Conservation (phyloP, 768 basidiomycete species). For the Podaxis pistillaris region DNA sequence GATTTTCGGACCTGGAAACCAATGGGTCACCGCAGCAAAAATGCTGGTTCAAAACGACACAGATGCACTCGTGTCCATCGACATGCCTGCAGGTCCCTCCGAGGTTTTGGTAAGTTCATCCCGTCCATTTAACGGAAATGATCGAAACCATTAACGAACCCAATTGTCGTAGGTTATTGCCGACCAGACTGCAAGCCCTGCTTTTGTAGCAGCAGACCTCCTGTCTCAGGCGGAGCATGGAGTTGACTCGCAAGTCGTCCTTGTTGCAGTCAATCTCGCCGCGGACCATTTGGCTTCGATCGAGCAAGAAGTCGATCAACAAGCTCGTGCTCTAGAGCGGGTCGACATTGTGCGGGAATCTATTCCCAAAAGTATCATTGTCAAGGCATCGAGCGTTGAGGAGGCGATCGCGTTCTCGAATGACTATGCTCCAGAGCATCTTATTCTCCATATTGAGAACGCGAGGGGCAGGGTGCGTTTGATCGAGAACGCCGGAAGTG, state of each 20-base stretch:
- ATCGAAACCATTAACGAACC: not conserved
- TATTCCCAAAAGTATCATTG: conserved; percentile 87
- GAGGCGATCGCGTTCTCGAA: conserved; percentile 91
- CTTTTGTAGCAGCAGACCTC: conserved; percentile 94
- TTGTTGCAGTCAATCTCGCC: conserved; percentile 76
- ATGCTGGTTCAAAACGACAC: conserved; percentile 99
- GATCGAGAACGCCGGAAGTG: conserved; percentile 92
- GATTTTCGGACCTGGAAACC: conserved; percentile 98
- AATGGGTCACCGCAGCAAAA: conserved; percentile 99
- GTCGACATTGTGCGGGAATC: conserved; percentile 91
- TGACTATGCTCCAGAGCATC: conserved; percentile 97
- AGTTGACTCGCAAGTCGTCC: conserved; percentile 95
- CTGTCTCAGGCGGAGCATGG: conserved; percentile 99
- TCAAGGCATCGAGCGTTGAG: conserved; percentile 60
- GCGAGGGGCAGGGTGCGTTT: conserved; percentile 60
- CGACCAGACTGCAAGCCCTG: conserved; percentile 80
- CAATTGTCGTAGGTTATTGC: conserved; percentile 79
- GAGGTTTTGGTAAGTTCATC: conserved; percentile 82
- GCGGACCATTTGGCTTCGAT: conserved; percentile 64
- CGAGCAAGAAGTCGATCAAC: conserved; percentile 81
- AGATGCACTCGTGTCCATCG: conserved; percentile 92
- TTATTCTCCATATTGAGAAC: conserved; percentile 84
- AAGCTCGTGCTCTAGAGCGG: conserved; percentile 83
- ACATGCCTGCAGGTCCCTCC: conserved; percentile 98
- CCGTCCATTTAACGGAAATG: not conserved